A percentile compares a stretch with the other conserved stretches of the same genome.
These are phyloP conservation scores for Extremus antarcticus DNA, from an alignment of 495 filamentous ascomycete species.

Conservation along the genomic window DNA sequence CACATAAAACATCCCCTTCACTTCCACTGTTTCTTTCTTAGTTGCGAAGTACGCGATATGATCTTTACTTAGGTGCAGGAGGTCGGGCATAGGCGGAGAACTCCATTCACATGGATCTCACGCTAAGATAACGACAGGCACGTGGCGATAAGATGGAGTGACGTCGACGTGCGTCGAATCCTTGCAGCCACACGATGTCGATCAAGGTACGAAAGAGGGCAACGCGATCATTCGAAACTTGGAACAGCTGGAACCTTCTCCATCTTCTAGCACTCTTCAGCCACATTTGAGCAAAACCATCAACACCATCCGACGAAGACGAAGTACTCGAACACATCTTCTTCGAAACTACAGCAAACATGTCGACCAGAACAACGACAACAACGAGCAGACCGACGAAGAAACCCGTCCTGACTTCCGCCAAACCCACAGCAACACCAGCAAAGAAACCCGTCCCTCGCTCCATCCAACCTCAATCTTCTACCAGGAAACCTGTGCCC, in stretches of 20 bases:
- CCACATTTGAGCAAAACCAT: neutral
- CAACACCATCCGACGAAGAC: neutral
- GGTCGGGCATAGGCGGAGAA: neutral
- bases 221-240: neutral
- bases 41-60: too few species aligned
- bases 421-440: neutral
- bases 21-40: too few species aligned
- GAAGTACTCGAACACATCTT: too few species aligned
- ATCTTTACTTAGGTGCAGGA: too few species aligned
- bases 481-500: neutral
- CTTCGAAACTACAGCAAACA: too few species aligned
- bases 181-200: neutral
- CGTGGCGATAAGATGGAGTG: neutral
- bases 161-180: neutral
- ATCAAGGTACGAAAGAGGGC: neutral
- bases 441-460: conserved; percentile 7
- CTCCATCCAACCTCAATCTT: neutral
- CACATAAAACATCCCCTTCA: too few species aligned
- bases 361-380: neutral
- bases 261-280: neutral
- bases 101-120: neutral
- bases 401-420: conserved; percentile 4
- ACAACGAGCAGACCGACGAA: neutral
- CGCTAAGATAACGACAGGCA: neutral
- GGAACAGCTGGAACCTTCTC: neutral